Evolutionary conservation across 176 grass and related monocot genomes (phyloP).

Genomic region (Ensete glaucum): DNA sequence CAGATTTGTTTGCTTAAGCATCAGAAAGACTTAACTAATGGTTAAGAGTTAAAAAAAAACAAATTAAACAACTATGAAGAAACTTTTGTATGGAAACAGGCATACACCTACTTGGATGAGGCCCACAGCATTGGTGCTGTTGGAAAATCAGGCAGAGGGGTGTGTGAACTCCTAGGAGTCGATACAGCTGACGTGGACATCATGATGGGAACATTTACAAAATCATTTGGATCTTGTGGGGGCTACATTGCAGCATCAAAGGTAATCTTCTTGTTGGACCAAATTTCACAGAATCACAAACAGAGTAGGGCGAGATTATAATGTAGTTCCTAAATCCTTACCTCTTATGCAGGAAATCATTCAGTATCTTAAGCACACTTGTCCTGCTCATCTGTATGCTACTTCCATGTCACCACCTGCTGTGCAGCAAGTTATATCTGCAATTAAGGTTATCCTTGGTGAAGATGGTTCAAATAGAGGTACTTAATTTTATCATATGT

Average conservation of each 20-base stretch:
- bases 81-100: slow-evolving; percentile 30
- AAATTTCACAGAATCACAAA: neutral
- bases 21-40: neutral
- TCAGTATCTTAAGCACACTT: slow-evolving; percentile 64
- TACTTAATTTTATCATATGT: slow-evolving; percentile 1
- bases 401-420: slow-evolving; percentile 88
- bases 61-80: neutral
- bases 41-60: neutral
- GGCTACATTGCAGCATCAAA: slow-evolving; percentile 88
- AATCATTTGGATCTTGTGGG: slow-evolving; percentile 78
- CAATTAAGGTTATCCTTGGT: slow-evolving; percentile 74
- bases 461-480: slow-evolving; percentile 69
- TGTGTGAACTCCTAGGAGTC: slow-evolving; percentile 81
- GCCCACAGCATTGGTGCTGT: slow-evolving; percentile 78
- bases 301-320: neutral
- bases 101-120: slow-evolving; percentile 80
- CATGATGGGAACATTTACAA: slow-evolving; percentile 92
- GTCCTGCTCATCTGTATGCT: slow-evolving; percentile 75
- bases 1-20: neutral
- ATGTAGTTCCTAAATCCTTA: slow-evolving; percentile 7
- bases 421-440: slow-evolving; percentile 77
- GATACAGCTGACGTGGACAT: slow-evolving; percentile 69
- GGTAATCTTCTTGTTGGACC: slow-evolving; percentile 17
- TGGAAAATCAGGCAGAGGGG: slow-evolving; percentile 65
- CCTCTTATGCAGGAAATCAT: slow-evolving; percentile 63